Evolutionary conservation across 2,329 filamentous ascomycete genomes (phyloP).

Genomic region (Stagonosporopsis chrysanthemi): DNA sequence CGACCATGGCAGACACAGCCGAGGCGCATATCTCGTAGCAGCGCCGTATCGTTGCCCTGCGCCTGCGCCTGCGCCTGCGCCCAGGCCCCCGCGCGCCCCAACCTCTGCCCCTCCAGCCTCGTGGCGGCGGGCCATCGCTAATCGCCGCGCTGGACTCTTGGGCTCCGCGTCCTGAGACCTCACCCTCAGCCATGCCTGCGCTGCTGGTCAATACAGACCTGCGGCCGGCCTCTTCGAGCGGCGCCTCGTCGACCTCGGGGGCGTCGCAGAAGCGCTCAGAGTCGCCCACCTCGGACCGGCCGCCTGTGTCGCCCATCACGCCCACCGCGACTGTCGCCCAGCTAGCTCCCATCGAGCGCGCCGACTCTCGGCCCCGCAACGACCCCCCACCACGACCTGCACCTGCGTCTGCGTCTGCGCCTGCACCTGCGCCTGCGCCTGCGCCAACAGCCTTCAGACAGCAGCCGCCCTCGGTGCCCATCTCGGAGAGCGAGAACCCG

Average conservation of each 20-base stretch:
- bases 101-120: slow-evolving; percentile 8
- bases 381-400: slow-evolving; percentile 35
- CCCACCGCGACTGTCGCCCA: slow-evolving; percentile 46
- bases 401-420: slow-evolving; percentile 6
- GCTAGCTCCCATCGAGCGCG: slow-evolving; percentile 41
- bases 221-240: slow-evolving; percentile 34
- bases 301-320: slow-evolving; percentile 52
- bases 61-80: no score
- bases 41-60: slow-evolving; percentile 12
- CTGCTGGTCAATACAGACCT: slow-evolving; percentile 44
- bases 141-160: slow-evolving; percentile 23
- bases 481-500: slow-evolving; percentile 68
- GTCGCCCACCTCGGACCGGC: slow-evolving; percentile 45
- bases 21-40: slow-evolving; percentile 11
- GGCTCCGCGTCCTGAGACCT: slow-evolving; percentile 28
- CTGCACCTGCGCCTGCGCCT: slow-evolving; percentile 3
- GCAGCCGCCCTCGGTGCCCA: slow-evolving; percentile 54
- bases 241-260: slow-evolving; percentile 31
- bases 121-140: slow-evolving; percentile 14
- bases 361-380: slow-evolving; percentile 36
- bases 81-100: slow-evolving; percentile 4
- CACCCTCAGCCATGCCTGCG: slow-evolving; percentile 47
- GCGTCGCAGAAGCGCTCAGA: slow-evolving; percentile 35
- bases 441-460: slow-evolving; percentile 47
- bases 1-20: slow-evolving; percentile 14